phyloP scores from a whole-genome alignment of 495 filamentous ascomycete genomes.

The Aspergillus conjunctus region DNA sequence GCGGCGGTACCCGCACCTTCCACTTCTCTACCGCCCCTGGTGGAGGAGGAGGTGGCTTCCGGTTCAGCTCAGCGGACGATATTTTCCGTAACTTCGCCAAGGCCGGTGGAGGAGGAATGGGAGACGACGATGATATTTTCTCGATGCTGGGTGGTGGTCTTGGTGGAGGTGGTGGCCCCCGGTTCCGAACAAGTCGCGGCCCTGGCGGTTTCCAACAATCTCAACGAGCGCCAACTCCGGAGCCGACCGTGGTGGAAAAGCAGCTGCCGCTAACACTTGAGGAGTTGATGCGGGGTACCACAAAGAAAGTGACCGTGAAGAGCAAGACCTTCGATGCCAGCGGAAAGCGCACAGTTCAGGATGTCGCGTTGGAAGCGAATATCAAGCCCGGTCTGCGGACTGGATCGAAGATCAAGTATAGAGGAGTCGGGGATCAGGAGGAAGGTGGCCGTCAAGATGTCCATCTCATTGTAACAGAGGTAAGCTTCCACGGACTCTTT shows the following conservation, averaged over 20 bases:
- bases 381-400: constrained; percentile 95
- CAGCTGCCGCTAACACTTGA: constrained; percentile 80
- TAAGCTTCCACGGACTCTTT: constrained; percentile 47
- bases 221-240: constrained; percentile 64
- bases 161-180: constrained; percentile 43
- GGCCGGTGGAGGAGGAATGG: constrained; percentile 50
- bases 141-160: constrained; percentile 46
- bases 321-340: constrained; percentile 86
- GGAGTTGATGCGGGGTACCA: constrained; percentile 79
- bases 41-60: constrained; percentile 61
- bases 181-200: constrained; percentile 34
- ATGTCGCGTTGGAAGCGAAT: constrained; percentile 87
- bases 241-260: constrained; percentile 87
- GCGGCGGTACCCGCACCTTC: constrained; percentile 66
- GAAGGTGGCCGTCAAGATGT: constrained; percentile 97
- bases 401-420: constrained; percentile 96
- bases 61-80: constrained; percentile 77
- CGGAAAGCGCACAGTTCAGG: constrained; percentile 80
- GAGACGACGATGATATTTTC: constrained; percentile 59
- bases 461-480: constrained; percentile 92
- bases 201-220: constrained; percentile 49
- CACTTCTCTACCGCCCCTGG: constrained; percentile 69
- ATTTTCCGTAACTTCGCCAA: constrained; percentile 83
- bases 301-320: constrained; percentile 97
- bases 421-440: constrained; percentile 93